Base-by-base conservation (phyloP, 805 yeast species). In the Candida alai region DNA sequence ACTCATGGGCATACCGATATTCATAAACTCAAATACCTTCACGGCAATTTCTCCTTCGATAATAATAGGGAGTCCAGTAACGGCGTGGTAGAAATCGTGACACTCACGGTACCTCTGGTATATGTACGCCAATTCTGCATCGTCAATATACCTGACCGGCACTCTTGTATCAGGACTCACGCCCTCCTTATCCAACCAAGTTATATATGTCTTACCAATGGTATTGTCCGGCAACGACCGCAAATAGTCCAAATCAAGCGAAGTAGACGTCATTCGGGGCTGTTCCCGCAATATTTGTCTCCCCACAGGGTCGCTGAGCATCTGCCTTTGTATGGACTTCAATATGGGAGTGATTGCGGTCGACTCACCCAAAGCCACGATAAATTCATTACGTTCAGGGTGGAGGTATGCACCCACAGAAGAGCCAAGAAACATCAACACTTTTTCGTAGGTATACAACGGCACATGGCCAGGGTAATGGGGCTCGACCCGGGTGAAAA, bases 41-140 rank as follows among this genome's bases (percentile, higher is more conserved):
- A 93, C 82, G 0, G 96, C 87, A 34, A 93, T 81, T 54, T 93
- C 98, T n/a, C 98, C 98, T 52, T 93, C 97, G 44, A 93, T 76
- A 28, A 84, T 80, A 30, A 89, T 84, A 0, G 97, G 97, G 32
- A 86, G 68, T 11, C 94, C 90, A 0, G 94, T 83, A 19, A 93
- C 70, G 1, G 97, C 85, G 54, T 93, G 98, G 54, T 88, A 90
- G 51, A 93, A 93, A 53, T 93, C 98, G 52, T 93, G 98, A 53
- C 96, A 89, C 55, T 93, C 97, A 34, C 98, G 74, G 55, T 90
- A 93, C 48, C 98, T 67, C 56, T 87, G 94, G 67, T 80, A 87
- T n/a, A 90, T 82, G 52, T 82, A 93, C 1, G 96, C 96, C 45
- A 86, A 74, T 49, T 87, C 94, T 28, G 85, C 89, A 52, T 93